Conservation (phyloP, 1,284 basidiomycete genomes). For the Trichosporon coremiiforme region DNA sequence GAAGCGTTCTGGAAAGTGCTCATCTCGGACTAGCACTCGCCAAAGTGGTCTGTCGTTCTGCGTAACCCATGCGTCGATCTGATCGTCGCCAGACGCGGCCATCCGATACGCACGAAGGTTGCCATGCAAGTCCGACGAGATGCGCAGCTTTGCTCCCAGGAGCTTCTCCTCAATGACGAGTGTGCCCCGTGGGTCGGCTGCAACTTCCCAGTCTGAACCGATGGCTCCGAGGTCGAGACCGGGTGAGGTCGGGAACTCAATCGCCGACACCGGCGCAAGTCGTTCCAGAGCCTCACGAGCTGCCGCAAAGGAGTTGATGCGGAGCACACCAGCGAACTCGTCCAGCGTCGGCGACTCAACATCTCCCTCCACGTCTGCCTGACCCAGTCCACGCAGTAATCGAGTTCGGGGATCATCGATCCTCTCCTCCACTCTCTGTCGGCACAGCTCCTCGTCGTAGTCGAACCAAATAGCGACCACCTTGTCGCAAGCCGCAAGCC, state of each 20-base stretch:
- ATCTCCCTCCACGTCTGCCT: too few species aligned
- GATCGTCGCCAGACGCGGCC: too few species aligned
- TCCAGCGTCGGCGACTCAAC: neutral
- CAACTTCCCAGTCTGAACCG: too few species aligned
- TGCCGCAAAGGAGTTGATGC: neutral
- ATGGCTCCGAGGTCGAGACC: neutral
- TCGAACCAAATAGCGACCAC: neutral
- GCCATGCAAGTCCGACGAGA: neutral
- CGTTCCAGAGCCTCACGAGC: neutral
- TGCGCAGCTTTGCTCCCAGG: neutral
- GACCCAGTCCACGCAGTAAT: neutral
- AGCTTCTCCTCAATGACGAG: neutral
- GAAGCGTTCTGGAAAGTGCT: neutral
- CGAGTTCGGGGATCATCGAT: neutral
- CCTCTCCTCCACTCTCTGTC: neutral
- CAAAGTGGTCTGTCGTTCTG: neutral
- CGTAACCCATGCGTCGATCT: neutral
- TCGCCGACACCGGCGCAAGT: neutral
- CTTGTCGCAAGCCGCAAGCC: neutral
- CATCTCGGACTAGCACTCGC: neutral
- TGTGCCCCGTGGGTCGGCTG: too few species aligned
- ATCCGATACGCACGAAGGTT: neutral
- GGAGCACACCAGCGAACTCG: neutral
- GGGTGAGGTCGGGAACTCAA: neutral
- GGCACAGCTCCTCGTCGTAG: neutral